Evolutionary conservation across 768 basidiomycete genomes (phyloP).

Genomic region (Ephemerocybe angulata): DNA sequence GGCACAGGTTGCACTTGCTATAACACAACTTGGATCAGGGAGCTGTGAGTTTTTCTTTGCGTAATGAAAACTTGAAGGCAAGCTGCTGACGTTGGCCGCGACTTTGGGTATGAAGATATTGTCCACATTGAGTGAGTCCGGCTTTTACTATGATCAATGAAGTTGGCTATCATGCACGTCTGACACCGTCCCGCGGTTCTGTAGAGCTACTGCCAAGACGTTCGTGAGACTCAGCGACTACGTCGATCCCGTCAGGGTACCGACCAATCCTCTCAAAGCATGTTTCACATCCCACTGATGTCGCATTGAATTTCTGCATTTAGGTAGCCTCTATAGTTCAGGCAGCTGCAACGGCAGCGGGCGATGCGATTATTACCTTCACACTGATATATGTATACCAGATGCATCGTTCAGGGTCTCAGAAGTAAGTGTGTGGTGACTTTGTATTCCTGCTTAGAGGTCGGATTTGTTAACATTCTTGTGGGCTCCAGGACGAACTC

Average conservation of each 20-base stretch:
- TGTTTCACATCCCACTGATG: neutral
- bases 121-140: conserved; percentile 1
- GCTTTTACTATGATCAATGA: too few species aligned
- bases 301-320: too few species aligned
- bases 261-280: too few species aligned
- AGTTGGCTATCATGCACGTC: too few species aligned
- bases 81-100: neutral
- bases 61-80: neutral
- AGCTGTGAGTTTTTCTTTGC: neutral
- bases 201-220: neutral
- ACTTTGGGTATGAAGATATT: neutral
- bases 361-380: conserved; percentile 2
- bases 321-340: conserved; percentile 4
- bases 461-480: neutral
- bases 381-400: conserved; percentile 4
- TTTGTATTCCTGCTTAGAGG: neutral
- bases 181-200: too few species aligned
- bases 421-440: neutral
- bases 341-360: neutral
- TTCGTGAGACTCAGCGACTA: neutral
- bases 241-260: neutral
- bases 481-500: neutral
- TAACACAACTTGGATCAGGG: neutral
- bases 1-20: neutral
- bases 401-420: neutral